These are phyloP conservation scores for Leptographium flavum DNA, from an alignment of 2,329 filamentous ascomycete species.

Conservation along the genomic window DNA sequence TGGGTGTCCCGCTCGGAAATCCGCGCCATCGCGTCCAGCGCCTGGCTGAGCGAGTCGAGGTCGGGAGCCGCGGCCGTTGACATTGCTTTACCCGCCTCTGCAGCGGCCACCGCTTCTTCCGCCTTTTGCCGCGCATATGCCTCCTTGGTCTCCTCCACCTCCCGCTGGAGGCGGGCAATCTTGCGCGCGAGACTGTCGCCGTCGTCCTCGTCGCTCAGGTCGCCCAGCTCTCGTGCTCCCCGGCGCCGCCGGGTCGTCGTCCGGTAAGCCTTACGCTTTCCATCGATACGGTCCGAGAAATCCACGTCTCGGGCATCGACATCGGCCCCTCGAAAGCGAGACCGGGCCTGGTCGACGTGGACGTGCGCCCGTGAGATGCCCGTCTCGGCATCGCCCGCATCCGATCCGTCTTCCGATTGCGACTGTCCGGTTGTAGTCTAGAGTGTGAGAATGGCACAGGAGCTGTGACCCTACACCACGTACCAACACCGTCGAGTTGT, in stretches of 20 bases:
- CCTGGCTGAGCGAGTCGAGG: slow-evolving; percentile 53
- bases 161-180: slow-evolving; percentile 67
- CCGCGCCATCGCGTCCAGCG: slow-evolving; percentile 50
- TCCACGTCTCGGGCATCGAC: slow-evolving; percentile 69
- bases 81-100: slow-evolving; percentile 18
- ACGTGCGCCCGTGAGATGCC: slow-evolving; percentile 66
- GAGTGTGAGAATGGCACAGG: too few species aligned
- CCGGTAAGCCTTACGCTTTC: slow-evolving; percentile 72
- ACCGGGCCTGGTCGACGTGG: slow-evolving; percentile 65
- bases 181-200: slow-evolving; percentile 48
- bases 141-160: slow-evolving; percentile 61
- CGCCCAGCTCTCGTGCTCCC: slow-evolving; percentile 43
- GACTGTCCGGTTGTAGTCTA: slow-evolving; percentile 42
- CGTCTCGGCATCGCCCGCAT: slow-evolving; percentile 44
- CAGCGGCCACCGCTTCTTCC: slow-evolving; percentile 28
- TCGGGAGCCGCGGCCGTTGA: neutral
- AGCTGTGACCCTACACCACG: slow-evolving; percentile 16
- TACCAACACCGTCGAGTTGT: slow-evolving; percentile 73
- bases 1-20: slow-evolving; percentile 15
- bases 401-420: slow-evolving; percentile 48
- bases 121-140: slow-evolving; percentile 42
- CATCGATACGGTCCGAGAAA: slow-evolving; percentile 77
- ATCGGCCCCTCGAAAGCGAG: slow-evolving; percentile 59
- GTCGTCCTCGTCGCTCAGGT: slow-evolving; percentile 52
- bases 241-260: slow-evolving; percentile 54